Base-by-base conservation (phyloP, 345 rosid genomes). In the Combretum micranthum region DNA sequence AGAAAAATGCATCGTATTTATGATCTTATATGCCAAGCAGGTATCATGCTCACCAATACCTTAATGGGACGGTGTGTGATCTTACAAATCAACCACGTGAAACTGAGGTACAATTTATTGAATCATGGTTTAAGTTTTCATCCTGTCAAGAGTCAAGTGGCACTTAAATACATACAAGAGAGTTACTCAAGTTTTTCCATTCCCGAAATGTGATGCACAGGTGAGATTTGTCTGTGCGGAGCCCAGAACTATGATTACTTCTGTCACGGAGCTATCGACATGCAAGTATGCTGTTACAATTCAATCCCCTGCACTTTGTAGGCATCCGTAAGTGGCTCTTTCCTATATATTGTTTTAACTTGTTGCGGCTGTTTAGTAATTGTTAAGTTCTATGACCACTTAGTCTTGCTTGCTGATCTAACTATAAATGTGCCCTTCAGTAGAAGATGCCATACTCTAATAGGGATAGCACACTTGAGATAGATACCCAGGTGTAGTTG, bases 191-290 rank as follows among this genome's bases (percentile, higher is more conserved):
- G 2, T n/a, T 53, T 52, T 50, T 49, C 48, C 20, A 22, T 42
- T 60, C 21, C 7, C 23, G 12, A 45, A 32, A n/a, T 20, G 55
- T 60, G 61, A 44, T 65, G 52, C 70, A 65, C 72, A 93, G 99
- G 96, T 89, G 78, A 87, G 97, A 70, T 93, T 93, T 69, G 91
- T 89, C 44, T 93, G 99, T 64, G 78, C 96, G 10, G 99, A 89
- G 76, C 81, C 96, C 1, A 82, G 87, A 69, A 82, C 88, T 52
- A 89, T 85, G 97, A 77, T 92, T 63, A 92, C 80, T 71, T 92
- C 97, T 21, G 70, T 92, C 66, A 88, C 97, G 4, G 97, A 88
- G 77, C 63, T 92, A 69, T 92, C 98, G 21, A 88, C 99, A 16
- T 89, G 99, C 92, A 93, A 83, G 73, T 93, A 93, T 54, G 96